A percentile compares a stretch with the other conserved stretches of the same genome.
These are phyloP conservation scores for Tephrocybe sp. DNA, from an alignment of 768 basidiomycete species.

Conservation along the genomic window DNA sequence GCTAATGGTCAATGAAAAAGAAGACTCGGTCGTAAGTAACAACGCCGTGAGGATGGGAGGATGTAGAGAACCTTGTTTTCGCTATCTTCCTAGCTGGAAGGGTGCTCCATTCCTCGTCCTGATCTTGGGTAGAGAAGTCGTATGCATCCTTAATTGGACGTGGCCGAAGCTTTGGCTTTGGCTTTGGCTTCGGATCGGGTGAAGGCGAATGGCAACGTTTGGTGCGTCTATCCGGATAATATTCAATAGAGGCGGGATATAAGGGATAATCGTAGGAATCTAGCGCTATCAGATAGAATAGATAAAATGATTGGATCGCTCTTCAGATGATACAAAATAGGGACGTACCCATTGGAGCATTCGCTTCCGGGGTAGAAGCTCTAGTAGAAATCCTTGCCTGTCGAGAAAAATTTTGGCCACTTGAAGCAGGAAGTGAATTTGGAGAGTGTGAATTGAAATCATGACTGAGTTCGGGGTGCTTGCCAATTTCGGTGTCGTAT, in stretches of 20 bases:
- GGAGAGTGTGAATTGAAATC: too few relatives aligned
- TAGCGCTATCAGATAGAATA: background rate
- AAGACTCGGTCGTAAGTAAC: background rate
- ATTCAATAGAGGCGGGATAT: background rate
- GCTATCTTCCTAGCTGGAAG: slow-evolving; percentile 29
- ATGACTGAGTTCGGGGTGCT: too few relatives aligned
- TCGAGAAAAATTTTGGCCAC: too few relatives aligned
- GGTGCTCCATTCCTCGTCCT: slow-evolving; percentile 37
- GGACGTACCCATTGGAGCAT: too few relatives aligned
- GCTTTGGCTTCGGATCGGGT: background rate
- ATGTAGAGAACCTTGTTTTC: slow-evolving; percentile 19
- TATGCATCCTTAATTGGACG: slow-evolving; percentile 25
- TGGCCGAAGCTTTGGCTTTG: background rate
- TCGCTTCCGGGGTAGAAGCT: too few relatives aligned
- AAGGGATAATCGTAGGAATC: background rate
- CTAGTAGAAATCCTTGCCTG: too few relatives aligned
- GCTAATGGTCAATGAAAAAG: background rate
- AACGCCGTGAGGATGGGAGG: background rate
- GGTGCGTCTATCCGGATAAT: background rate
- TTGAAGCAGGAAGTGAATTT: too few relatives aligned
- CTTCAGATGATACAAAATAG: background rate
- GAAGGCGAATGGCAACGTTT: slow-evolving; percentile 5
- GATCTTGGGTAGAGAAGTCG: slow-evolving; percentile 20
- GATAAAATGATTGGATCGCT: background rate
- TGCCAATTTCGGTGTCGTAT: too few relatives aligned